Conservation (phyloP, 106 monocot species). For the Xerophyta viscosa region DNA sequence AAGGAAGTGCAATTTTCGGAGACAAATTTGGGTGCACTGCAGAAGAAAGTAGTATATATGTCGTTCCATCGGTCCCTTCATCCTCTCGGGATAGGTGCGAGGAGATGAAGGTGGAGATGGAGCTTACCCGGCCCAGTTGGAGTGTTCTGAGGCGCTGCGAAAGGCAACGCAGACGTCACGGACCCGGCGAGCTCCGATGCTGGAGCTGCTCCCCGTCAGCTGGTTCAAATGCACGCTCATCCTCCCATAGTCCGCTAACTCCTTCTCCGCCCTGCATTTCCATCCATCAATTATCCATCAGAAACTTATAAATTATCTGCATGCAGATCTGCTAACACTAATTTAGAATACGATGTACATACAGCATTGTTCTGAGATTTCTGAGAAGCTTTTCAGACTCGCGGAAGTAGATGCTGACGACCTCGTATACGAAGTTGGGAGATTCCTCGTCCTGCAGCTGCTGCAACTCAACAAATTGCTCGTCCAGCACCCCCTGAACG, state of each 20-base stretch:
- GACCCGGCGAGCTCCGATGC: slow-evolving; percentile 33
- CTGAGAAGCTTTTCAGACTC: slow-evolving; percentile 34
- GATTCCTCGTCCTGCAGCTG: slow-evolving; percentile 38
- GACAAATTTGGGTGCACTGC: too few species aligned
- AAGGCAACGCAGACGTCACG: slow-evolving; percentile 23
- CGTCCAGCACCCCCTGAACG: slow-evolving; percentile 27
- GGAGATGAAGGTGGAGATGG: too few species aligned
- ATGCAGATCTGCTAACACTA: too few species aligned
- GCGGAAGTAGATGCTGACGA: slow-evolving; percentile 34
- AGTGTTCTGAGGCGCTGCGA: slow-evolving; percentile 24
- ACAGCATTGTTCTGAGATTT: slow-evolving; percentile 27
- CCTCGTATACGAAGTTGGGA: slow-evolving; percentile 34
- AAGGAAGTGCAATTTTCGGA: too few species aligned
- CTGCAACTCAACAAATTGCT: slow-evolving; percentile 38
- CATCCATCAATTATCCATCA: too few species aligned
- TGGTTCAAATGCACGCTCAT: slow-evolving; percentile 30
- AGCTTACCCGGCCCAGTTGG: slow-evolving; percentile 22
- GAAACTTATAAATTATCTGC: too few species aligned
- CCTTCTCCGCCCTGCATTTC: slow-evolving; percentile 19
- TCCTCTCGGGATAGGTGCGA: too few species aligned
- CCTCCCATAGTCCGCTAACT: slow-evolving; percentile 24
- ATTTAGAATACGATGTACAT: too few species aligned
- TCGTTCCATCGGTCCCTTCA: too few species aligned
- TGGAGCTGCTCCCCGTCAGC: slow-evolving; percentile 44
- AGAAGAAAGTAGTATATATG: too few species aligned